Base-by-base conservation (phyloP, 768 basidiomycete species). In the Hortiboletus campestris region DNA sequence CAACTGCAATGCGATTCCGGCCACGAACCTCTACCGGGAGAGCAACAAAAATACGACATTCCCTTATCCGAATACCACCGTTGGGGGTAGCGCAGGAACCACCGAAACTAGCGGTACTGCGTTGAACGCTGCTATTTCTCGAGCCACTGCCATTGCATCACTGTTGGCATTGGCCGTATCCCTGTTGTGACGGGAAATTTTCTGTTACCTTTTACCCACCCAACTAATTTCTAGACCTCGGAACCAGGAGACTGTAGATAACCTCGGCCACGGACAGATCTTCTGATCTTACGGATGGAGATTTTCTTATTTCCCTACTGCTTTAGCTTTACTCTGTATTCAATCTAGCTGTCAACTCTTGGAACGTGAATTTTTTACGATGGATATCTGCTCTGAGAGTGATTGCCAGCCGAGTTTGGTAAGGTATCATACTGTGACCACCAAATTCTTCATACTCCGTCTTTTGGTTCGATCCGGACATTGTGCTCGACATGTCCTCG, bases 11-110 rank as follows among this genome's bases (percentile, higher is more conserved):
- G 80, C 79, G 48, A 79, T 85, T 62, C 80, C 84, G 7, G 64
- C 80, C 20, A 72, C 75, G 32, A 82, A 96, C 67, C 75, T 94
- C 40, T 98, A 97, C 75, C 76, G 85, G 45, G 95, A 98, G 76
- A 90, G 86, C 28, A 91, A 84, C 61, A 75, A 76, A 55, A 94
- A 95, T 71, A 65, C 63, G 20, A 75, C 85, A 0, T 89, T 89
- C 81, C 85, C 85, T 19, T 80, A 75, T 56, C 44, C 70, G 43
- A 77, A 80, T 56, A 70, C 73, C 47, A 71, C 70, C 2, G 8
- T 32, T 17, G 45, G 36, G 17, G 58, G 55, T 8, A 56, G 45
- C 6, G 49, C 65, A 16, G 46, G 58, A 16, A 19, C 41, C 2
- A 13, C n/a, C n/a, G n/a, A n/a, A 34, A 43, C 41, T n/a, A n/a